These are phyloP conservation scores for Yarrowia phangngaensis DNA, from an alignment of 805 yeast genomes.

Conservation along the genomic window DNA sequence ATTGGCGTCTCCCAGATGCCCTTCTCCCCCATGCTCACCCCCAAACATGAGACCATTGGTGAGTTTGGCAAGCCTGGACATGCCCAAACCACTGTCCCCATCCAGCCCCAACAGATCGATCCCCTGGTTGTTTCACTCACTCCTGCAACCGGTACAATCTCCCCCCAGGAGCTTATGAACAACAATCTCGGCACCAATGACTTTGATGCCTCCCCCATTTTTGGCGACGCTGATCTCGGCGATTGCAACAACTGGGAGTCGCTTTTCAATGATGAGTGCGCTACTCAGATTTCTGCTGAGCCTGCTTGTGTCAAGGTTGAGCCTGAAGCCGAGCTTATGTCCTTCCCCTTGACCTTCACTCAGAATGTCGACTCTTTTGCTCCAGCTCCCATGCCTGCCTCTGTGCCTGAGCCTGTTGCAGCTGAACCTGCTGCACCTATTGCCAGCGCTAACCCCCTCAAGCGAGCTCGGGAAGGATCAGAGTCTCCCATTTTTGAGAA, in stretches of 20 bases:
- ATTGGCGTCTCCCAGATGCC: conserved; percentile 11
- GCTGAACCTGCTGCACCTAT: background rate
- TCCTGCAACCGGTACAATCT: conserved; percentile 27
- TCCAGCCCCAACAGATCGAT: conserved; percentile 21
- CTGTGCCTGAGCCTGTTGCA: conserved; percentile 13
- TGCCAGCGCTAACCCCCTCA: conserved; percentile 14
- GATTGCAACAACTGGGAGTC: conserved; percentile 38
- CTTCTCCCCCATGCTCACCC: conserved; percentile 28
- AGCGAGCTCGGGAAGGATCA: conserved; percentile 31
- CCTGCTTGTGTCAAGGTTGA: conserved; percentile 15
- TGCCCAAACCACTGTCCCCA: conserved; percentile 3
- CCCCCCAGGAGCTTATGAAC: conserved; percentile 26
- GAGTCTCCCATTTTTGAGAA: conserved; percentile 28
- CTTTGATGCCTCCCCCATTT: conserved; percentile 37
- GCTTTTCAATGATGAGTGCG: conserved; percentile 35
- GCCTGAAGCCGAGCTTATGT: conserved; percentile 22
- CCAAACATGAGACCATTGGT: conserved; percentile 25
- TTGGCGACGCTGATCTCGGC: conserved; percentile 35
- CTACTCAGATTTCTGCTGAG: conserved; percentile 6
- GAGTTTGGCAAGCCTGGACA: conserved; percentile 23
- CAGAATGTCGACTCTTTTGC: conserved; percentile 18
- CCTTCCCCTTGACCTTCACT: conserved; percentile 27
- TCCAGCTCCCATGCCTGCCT: conserved; percentile 8
- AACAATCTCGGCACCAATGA: conserved; percentile 27
- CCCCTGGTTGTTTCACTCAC: conserved; percentile 27